phyloP scores from a whole-genome alignment of 139 green algal species.

The Medakamo hakoo region DNA sequence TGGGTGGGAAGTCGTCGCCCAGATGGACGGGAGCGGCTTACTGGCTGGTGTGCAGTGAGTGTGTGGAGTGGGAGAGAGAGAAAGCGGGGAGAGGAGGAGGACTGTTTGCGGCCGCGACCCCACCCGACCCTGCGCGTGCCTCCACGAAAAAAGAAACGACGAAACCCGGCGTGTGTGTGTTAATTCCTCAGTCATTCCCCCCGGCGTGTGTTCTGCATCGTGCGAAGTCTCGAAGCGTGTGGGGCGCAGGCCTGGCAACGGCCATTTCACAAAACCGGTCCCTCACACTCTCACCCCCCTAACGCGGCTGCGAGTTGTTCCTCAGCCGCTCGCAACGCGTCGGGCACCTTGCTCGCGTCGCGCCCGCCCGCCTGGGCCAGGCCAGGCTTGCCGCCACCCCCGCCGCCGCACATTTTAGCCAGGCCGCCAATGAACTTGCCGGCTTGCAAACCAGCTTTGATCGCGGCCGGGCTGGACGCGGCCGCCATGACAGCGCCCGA shows the following conservation, averaged over 20 bases:
- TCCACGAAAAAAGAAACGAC: background rate
- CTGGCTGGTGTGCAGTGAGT: constrained; percentile 27
- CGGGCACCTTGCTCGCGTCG: constrained; percentile 31
- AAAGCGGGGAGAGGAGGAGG: background rate
- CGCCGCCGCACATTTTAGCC: constrained; percentile 78
- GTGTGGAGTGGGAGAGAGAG: background rate
- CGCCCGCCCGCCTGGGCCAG: constrained; percentile 78
- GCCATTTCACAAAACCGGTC: background rate
- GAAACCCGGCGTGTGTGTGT: background rate
- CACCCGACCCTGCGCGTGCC: no score
- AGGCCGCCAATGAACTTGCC: constrained; percentile 69
- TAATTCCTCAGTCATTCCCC: background rate
- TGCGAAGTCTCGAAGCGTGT: background rate
- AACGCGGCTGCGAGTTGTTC: constrained; percentile 31
- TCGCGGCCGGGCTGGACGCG: constrained; percentile 26
- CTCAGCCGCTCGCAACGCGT: constrained; percentile 17
- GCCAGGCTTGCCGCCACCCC: constrained; percentile 70
- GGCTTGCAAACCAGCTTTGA: constrained; percentile 41
- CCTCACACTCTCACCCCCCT: background rate
- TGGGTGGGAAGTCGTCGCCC: constrained; percentile 14
- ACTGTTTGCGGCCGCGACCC: background rate
- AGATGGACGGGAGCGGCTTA: constrained; percentile 27
- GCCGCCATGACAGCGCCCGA: constrained; percentile 55
- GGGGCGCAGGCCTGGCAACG: background rate
- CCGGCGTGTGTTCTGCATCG: background rate